Conservation (phyloP, 371 early-diverging fungal genomes). For the Mucor racemosus region DNA sequence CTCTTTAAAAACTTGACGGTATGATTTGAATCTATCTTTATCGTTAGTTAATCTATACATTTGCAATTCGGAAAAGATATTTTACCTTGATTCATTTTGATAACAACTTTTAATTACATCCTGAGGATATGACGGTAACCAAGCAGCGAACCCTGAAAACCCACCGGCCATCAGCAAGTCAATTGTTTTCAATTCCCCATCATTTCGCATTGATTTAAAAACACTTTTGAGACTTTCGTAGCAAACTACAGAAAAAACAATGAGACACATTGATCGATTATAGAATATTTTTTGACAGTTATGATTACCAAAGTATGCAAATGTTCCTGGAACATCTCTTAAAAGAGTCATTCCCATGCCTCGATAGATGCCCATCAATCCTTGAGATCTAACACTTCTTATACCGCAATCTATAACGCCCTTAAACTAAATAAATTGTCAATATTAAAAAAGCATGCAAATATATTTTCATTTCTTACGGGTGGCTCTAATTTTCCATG, state of each 20-base stretch:
- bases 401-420: constrained; percentile 80
- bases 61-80: background rate
- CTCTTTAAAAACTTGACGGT: constrained; percentile 43
- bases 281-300: too few relatives aligned
- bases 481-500: constrained; percentile 46
- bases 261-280: too few relatives aligned
- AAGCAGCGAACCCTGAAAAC: constrained; percentile 81
- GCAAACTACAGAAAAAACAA: constrained; percentile 40
- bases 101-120: constrained; percentile 87
- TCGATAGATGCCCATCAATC: constrained; percentile 77
- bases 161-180: constrained; percentile 87
- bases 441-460: background rate
- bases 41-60: background rate
- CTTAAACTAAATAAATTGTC: constrained; percentile 52
- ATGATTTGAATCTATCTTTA: constrained; percentile 31
- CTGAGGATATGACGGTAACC: constrained; percentile 89
- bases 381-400: constrained; percentile 70
- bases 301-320: constrained; percentile 76
- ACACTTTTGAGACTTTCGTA: constrained; percentile 71
- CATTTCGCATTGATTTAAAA: constrained; percentile 54
- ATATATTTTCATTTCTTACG: constrained; percentile 28
- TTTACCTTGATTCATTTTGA: constrained; percentile 57
- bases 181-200: constrained; percentile 42
- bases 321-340: constrained; percentile 87
- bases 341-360: constrained; percentile 82